Base-by-base conservation (phyloP, 257 asterid genomes). In the Capsicum chinense region DNA sequence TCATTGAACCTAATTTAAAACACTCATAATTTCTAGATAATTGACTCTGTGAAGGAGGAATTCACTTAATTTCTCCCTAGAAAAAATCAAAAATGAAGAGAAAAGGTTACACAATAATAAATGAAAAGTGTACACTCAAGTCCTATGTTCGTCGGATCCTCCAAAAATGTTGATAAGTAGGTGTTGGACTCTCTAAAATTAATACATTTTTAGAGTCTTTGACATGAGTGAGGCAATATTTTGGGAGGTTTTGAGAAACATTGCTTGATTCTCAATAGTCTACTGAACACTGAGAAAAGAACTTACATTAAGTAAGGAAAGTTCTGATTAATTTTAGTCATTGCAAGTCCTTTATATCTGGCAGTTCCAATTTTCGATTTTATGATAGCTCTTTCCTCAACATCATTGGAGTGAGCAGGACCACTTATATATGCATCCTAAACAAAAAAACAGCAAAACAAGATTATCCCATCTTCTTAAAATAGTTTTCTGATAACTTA, bases 11-110 rank as follows among this genome's bases (percentile, higher is more conserved):
- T 1, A 26, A 39, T 62, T 66, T 5, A 11, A 26, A 2, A 44
- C 8, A 86, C 94, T 86, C 71, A 93, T 95, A 90, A 92, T 89
- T 66, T 91, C 97, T 60, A 89, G 63, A 21, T 92, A 79, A 83
- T 85, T 85, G 86, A 91, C 85, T 37, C 76, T 89, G 83, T 92
- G 95, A 56, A 93, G 94, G 52, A 90, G 88, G 85, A 93, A 89
- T 3, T 92, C 93, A 33, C 81, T 85, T 42, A 66, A 85, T 44
- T 48, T 86, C 86, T 88, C 90, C 83, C 94, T 90, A 60, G 56
- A 35, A 78, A 58, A 39, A 66, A 57, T 4, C 15, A 26, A 6
- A 8, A 54, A 7, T 48, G 19, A 60, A 19, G 68, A 4, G 42
- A 35, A 85, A 33, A 9, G 7, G 16, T 78, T 15, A 68, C 15